Percentiles rank a stretch among this genome's conserved stretches.
phyloP scores from a whole-genome alignment of 1,284 basidiomycete species.

The Melampsora larici-populina region DNA sequence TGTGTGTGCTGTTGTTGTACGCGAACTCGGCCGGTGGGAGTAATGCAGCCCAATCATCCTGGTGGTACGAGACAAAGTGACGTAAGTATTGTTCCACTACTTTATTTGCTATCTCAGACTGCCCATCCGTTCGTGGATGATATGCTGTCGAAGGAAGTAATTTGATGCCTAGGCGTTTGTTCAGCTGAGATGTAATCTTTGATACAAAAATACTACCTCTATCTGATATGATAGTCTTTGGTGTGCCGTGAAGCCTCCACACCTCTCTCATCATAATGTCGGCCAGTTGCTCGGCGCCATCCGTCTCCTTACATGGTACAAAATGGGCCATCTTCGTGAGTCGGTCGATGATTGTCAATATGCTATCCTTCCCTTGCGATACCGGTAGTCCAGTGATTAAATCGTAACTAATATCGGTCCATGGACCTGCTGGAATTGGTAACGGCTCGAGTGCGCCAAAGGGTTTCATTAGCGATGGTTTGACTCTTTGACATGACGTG shows the following conservation, averaged over 20 bases:
- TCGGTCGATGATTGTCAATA: background rate
- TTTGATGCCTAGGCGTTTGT: background rate
- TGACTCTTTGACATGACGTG: background rate
- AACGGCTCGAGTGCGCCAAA: background rate
- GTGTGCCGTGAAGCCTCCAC: too few species aligned
- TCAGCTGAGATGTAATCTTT: background rate
- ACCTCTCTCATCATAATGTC: background rate
- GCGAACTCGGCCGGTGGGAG: background rate
- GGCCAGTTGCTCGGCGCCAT: too few species aligned
- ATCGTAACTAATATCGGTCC: too few species aligned
- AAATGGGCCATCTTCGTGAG: constrained; percentile 3
- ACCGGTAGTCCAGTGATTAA: background rate
- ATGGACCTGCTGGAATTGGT: too few species aligned
- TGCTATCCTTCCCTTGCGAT: background rate
- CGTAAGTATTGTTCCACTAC: background rate
- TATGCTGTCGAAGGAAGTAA: background rate
- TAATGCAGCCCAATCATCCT: background rate
- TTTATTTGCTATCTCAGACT: background rate
- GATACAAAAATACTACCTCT: constrained; percentile 9
- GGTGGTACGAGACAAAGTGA: background rate
- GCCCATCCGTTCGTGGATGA: background rate
- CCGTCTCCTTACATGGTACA: background rate
- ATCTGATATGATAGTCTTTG: too few species aligned
- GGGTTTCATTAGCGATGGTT: background rate
- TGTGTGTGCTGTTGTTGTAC: background rate